phyloP scores from a whole-genome alignment of 345 rosid genomes.

The Dovyalis caffra region DNA sequence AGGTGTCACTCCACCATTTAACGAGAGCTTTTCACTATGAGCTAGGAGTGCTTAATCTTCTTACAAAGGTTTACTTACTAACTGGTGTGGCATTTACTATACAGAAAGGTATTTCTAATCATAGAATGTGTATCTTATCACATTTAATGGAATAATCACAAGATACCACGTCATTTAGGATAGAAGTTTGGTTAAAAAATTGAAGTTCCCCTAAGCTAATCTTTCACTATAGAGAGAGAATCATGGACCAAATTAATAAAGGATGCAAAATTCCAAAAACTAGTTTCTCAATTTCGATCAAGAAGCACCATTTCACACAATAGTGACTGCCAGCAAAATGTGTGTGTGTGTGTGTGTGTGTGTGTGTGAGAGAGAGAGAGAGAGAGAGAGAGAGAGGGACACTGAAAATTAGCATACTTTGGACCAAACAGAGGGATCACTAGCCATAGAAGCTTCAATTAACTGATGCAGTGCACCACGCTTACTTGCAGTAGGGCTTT shows the following conservation, averaged over 20 bases:
- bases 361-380: background rate
- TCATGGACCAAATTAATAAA: background rate
- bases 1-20: too few relatives aligned
- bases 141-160: too few relatives aligned
- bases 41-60: too few relatives aligned
- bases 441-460: slow-evolving; percentile 70
- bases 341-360: background rate
- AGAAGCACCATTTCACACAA: background rate
- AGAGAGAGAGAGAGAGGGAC: background rate
- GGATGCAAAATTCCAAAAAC: background rate
- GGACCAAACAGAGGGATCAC: slow-evolving; percentile 72
- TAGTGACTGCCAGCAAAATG: background rate
- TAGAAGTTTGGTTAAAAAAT: too few relatives aligned
- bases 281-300: background rate
- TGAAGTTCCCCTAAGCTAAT: too few relatives aligned
- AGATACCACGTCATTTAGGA: too few relatives aligned
- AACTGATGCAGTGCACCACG: slow-evolving; percentile 76
- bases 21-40: too few relatives aligned
- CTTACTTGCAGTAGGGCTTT: slow-evolving; percentile 56
- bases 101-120: too few relatives aligned
- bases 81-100: too few relatives aligned
- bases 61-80: too few relatives aligned
- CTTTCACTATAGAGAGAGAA: too few relatives aligned
- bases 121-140: too few relatives aligned
- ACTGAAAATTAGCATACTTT: slow-evolving; percentile 43